These are phyloP conservation scores for Pythium dissotocum DNA, from an alignment of 352 stramenopile species.

Conservation along the genomic window DNA sequence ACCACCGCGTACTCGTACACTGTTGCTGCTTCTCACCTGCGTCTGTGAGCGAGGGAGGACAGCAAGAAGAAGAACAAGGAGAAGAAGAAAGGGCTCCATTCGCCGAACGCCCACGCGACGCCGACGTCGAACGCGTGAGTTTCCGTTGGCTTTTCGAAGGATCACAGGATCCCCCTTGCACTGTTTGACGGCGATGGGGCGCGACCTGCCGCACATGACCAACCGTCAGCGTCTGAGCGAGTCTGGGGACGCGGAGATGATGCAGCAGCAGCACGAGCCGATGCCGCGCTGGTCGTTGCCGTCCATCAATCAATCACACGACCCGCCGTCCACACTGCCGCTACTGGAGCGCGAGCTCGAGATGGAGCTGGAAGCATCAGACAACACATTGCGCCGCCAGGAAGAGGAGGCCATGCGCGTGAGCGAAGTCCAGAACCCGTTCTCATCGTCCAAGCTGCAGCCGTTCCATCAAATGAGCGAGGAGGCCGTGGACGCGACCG, in stretches of 20 bases:
- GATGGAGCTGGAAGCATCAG: conserved; percentile 23
- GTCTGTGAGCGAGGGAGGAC: neutral
- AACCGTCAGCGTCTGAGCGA: neutral
- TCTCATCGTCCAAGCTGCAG: conserved; percentile 27
- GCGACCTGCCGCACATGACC: neutral
- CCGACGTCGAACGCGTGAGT: neutral
- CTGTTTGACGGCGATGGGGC: neutral
- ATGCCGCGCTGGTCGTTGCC: neutral
- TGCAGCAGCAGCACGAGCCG: neutral
- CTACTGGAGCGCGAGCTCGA: conserved; percentile 25
- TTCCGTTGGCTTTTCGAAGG: neutral
- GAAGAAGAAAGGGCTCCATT: conserved; percentile 1
- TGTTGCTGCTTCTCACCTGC: neutral
- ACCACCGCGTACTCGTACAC: neutral
- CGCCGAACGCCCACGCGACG: neutral
- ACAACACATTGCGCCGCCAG: conserved; percentile 20
- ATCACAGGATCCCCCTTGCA: neutral
- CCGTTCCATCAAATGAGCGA: conserved; percentile 30
- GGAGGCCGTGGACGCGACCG: conserved; percentile 14
- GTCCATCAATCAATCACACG: neutral
- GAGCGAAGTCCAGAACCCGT: conserved; percentile 30
- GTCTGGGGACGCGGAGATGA: neutral
- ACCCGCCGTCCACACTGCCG: neutral
- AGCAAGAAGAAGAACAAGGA: neutral
- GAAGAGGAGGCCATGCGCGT: conserved; percentile 27